Evolutionary conservation across 2,329 filamentous ascomycete genomes (phyloP).

Genomic region (Fusarium marasasianum): DNA sequence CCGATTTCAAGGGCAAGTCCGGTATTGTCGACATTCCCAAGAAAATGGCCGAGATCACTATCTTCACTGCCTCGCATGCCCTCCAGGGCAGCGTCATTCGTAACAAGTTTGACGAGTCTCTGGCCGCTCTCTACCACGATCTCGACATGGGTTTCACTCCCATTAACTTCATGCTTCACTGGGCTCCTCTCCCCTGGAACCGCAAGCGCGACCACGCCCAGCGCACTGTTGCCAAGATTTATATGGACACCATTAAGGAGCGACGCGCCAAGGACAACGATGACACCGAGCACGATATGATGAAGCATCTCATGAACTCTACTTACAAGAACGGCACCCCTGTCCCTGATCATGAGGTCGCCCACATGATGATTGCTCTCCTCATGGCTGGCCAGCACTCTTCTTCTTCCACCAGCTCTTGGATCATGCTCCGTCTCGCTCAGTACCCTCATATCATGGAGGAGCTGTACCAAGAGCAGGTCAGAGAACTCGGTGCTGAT

Average conservation of each 20-base stretch:
- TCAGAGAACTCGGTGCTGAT: constrained; percentile 75
- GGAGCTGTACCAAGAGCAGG: constrained; percentile 85
- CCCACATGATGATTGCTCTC: constrained; percentile 93
- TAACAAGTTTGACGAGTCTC: constrained; percentile 79
- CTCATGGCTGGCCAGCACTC: constrained; percentile 94
- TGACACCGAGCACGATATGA: constrained; percentile 76
- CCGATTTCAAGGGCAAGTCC: constrained; percentile 72
- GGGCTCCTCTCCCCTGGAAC: constrained; percentile 90
- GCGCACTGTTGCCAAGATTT: constrained; percentile 81
- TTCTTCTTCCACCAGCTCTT: constrained; percentile 83
- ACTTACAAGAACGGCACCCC: constrained; percentile 83
- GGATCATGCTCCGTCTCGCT: constrained; percentile 85
- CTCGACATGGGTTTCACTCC: constrained; percentile 90
- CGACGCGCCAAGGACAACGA: constrained; percentile 65
- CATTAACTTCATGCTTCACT: constrained; percentile 90
- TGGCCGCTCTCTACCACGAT: constrained; percentile 86
- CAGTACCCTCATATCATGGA: constrained; percentile 80
- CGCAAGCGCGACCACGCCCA: constrained; percentile 82
- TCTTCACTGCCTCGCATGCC: constrained; percentile 87
- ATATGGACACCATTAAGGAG: constrained; percentile 82
- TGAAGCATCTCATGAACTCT: constrained; percentile 88
- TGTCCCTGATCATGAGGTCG: constrained; percentile 85
- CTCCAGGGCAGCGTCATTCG: constrained; percentile 88
- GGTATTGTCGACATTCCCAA: constrained; percentile 78
- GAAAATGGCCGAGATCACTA: constrained; percentile 85